A percentile compares a stretch with the other conserved stretches of the same genome.
phyloP scores from a whole-genome alignment of 441 rosid species.

The Euphorbia corollata region DNA sequence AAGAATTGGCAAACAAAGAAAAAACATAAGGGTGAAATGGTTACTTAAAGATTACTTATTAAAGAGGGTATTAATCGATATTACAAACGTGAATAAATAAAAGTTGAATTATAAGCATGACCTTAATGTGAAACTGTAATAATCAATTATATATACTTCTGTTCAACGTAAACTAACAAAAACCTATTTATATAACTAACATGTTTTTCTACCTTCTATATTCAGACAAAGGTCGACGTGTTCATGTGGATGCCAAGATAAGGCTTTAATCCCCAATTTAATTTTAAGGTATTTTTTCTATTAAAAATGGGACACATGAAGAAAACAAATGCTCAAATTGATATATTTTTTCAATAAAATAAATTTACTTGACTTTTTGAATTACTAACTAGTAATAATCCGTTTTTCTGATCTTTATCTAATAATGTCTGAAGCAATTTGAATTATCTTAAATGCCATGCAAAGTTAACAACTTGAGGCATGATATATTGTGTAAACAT shows the following conservation, averaged over 20 bases:
- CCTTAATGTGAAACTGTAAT: constrained; percentile 23
- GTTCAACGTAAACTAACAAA: constrained; percentile 23
- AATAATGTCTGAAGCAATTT: too few species aligned
- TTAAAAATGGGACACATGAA: too few species aligned
- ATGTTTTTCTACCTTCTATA: constrained; percentile 24
- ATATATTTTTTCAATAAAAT: too few species aligned
- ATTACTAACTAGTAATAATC: too few species aligned
- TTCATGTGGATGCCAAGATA: neutral
- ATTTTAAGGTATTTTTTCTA: neutral
- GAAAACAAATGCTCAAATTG: too few species aligned
- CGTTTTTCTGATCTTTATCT: too few species aligned
- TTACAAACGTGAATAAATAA: neutral
- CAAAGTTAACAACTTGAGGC: too few species aligned
- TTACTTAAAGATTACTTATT: neutral
- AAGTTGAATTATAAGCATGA: constrained; percentile 16
- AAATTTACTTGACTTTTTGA: too few species aligned
- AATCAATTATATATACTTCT: neutral
- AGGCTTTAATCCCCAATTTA: neutral
- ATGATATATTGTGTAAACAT: too few species aligned
- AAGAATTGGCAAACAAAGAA: neutral
- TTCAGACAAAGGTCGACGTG: constrained; percentile 29
- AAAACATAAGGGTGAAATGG: neutral
- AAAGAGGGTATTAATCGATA: neutral
- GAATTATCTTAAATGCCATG: too few species aligned
- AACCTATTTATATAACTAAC: constrained; percentile 12